Conservation (phyloP, 768 basidiomycete genomes). For the Serendipita vermifera region DNA sequence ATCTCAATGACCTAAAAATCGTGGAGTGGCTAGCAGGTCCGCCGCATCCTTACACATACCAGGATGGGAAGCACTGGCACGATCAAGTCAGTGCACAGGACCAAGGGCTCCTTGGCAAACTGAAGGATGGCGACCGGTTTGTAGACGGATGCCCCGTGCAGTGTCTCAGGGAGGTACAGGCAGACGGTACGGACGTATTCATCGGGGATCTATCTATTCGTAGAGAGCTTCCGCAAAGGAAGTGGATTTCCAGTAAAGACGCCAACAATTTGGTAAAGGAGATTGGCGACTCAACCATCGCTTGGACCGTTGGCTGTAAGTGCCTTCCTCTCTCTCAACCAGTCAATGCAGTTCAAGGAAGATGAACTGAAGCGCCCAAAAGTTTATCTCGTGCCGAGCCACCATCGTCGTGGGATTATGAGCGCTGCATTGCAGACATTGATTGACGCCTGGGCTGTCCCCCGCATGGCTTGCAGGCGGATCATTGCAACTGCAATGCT, state of each 20-base stretch:
- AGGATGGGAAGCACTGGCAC: constrained; percentile 31
- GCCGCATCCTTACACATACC: constrained; percentile 40
- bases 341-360: too few species aligned
- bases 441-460: constrained; percentile 46
- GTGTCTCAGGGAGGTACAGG: constrained; percentile 39
- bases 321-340: not conserved
- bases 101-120: constrained; percentile 5
- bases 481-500: constrained; percentile 34
- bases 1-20: constrained; percentile 40
- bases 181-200: constrained; percentile 41
- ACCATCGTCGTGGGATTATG: constrained; percentile 65
- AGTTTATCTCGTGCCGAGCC: constrained; percentile 49
- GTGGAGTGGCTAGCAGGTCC: constrained; percentile 34
- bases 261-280: constrained; percentile 30
- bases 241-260: not conserved
- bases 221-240: not conserved
- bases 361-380: too few species aligned
- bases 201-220: constrained; percentile 29
- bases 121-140: constrained; percentile 20
- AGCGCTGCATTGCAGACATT: constrained; percentile 44
- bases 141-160: constrained; percentile 39
- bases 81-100: constrained; percentile 17
- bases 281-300: constrained; percentile 40
- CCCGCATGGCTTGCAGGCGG: constrained; percentile 43
- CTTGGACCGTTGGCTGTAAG: constrained; percentile 52